Conservation (phyloP, 139 green algal genomes). For the Tetradesmus obliquus region DNA sequence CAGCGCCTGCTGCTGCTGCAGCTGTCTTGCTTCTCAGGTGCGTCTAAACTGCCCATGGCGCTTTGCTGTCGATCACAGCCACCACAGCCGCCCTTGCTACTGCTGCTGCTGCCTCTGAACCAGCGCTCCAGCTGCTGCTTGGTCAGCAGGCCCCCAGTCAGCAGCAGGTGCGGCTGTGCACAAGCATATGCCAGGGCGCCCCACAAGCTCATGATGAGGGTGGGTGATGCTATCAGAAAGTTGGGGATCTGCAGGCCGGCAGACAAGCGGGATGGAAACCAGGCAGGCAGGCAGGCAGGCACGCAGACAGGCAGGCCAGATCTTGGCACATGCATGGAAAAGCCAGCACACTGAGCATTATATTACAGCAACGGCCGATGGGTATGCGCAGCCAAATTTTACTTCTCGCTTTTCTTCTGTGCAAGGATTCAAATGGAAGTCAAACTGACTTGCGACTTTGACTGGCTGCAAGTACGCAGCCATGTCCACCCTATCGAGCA, state of each 20-base stretch:
- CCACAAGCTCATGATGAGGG: constrained; percentile 61
- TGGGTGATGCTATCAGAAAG: constrained; percentile 81
- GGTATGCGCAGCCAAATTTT: too few species aligned
- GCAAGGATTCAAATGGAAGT: too few species aligned
- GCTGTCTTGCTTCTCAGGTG: not conserved
- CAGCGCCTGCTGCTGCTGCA: not conserved
- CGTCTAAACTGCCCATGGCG: too few species aligned
- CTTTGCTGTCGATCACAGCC: not conserved
- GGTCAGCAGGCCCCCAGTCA: constrained; percentile 46
- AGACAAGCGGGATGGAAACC: not conserved
- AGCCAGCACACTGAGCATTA: too few species aligned
- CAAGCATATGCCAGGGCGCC: constrained; percentile 54
- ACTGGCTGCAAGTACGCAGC: too few species aligned
- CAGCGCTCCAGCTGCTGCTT: not conserved
- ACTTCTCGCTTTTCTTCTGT: too few species aligned
- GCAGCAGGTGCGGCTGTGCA: constrained; percentile 10
- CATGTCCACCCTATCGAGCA: too few species aligned
- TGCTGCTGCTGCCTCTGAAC: constrained; percentile 26
- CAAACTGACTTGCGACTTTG: too few species aligned
- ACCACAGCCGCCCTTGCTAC: not conserved
- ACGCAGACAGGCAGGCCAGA: not conserved
- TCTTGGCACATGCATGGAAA: too few species aligned
- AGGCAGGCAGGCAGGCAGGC: not conserved
- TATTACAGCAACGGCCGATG: too few species aligned
- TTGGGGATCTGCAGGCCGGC: constrained; percentile 78